Base-by-base conservation (phyloP, 805 yeast species). In the Ascoidea rubescens region DNA sequence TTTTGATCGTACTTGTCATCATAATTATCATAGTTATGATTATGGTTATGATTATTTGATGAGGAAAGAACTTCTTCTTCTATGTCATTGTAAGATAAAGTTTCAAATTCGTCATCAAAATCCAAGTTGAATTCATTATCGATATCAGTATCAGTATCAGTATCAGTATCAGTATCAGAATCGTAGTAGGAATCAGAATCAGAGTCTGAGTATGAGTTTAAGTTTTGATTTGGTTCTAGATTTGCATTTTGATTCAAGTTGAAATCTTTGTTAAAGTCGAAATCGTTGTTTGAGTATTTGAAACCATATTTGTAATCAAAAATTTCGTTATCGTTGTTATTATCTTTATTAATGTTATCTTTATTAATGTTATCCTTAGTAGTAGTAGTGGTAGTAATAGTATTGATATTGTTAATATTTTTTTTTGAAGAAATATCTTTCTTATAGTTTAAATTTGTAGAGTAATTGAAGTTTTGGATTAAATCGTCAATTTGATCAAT, bases 391-490 rank as follows among this genome's bases (percentile, higher is more conserved):
- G 28, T 21, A 21, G 28, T 21, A 21, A 3, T 21, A 21, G 28
- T 37, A 31, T 53, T 53, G 44, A 54, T 54, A 7, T 45, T 71
- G 53, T 71, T 67, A n/a, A 68, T 49, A 6, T 54, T 80, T 55
- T 70, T 70, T 56, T 78, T 80, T 2, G 84, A 72, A 51, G 79
- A 67, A 12, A 79, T 74, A 28, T 95, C 87, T 0, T 99, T 99
- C 30, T 91, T 73, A 1, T 93, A 70, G 0, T 99, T 99, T 32
- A 93, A 76, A 2, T 93, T 80, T 52, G 93, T 70, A 0, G 98
- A 95, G 0, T 88, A 76, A 64, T 48, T 93, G 70, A 0, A 98
- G 91, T 62, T 87, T 90, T 1, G 98, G 89, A 55, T 95, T 75
- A 67, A 93, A 84, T 0, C 98, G 90, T 64, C 93, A 93, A 7